Conservation (phyloP, 805 yeast genomes). For the Cyberlindnera maritima region DNA sequence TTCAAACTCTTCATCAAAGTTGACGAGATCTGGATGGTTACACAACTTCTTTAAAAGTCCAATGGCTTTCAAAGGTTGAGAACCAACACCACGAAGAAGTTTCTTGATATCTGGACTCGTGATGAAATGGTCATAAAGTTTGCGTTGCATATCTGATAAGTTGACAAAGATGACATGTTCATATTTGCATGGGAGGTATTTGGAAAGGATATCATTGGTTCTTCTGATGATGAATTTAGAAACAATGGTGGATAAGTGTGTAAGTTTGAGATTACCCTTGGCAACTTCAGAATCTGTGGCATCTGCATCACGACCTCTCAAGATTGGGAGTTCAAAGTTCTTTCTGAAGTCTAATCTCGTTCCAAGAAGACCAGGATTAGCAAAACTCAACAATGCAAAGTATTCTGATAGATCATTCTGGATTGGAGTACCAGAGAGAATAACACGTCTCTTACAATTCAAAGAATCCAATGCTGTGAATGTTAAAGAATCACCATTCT, state of each 20-base stretch:
- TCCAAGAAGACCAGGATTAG: conserved; percentile 92
- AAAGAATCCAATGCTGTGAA: conserved; percentile 84
- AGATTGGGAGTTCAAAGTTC: conserved; percentile 76
- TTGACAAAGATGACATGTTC: conserved; percentile 96
- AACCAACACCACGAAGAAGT: conserved; percentile 61
- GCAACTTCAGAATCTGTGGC: conserved; percentile 78
- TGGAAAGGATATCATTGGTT: conserved; percentile 90
- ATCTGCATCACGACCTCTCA: conserved; percentile 84
- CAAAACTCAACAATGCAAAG: conserved; percentile 84
- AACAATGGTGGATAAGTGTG: conserved; percentile 71
- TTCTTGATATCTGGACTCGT: conserved; percentile 75
- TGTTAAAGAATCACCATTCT: conserved; percentile 89
- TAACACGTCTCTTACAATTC: conserved; percentile 84
- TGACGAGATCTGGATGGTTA: conserved; percentile 86
- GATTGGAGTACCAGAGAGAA: conserved; percentile 93
- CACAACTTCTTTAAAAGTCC: conserved; percentile 86
- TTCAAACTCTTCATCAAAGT: conserved; percentile 73
- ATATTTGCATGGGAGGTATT: conserved; percentile 91
- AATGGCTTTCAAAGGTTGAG: conserved; percentile 88
- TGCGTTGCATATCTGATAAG: conserved; percentile 71
- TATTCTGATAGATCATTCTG: conserved; percentile 95
- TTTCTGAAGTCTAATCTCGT: conserved; percentile 79
- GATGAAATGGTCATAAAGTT: conserved; percentile 69
- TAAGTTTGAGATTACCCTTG: conserved; percentile 65
- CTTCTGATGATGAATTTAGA: conserved; percentile 90